Base-by-base conservation (phyloP, 139 green algal genomes). In the Pleodorina starrii region DNA sequence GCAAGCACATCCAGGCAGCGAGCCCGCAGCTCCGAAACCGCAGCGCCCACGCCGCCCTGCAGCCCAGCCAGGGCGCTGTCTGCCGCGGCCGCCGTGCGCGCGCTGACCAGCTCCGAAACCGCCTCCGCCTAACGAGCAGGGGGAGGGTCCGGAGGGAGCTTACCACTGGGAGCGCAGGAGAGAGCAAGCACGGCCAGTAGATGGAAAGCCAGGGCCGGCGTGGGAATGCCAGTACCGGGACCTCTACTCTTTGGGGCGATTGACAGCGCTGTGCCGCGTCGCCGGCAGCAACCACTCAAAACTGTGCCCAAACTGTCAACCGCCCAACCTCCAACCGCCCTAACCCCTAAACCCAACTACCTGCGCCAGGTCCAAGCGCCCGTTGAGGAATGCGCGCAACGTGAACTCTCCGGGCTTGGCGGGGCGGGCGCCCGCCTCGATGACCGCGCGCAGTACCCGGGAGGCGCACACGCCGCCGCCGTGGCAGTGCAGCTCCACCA, bases 401-500 rank as follows among this genome's bases (percentile, higher is more conserved):
- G 98, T 99, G 94, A 99, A 99, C 94, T 99, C 98, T 2, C 98
- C 98, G 1, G 95, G 93, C 46, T 85, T 66, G 29, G 98, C 98
- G 5, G 95, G 92, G 32, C 98, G 91, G 7, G 96, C 96, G 0
- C 98, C 98, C 5, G 91, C 92, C 66, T 94, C 88, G 9, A 99
- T 90, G 74, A 71, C 9, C 68, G 82, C 66, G 35, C 93, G 66
- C 90, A 99, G 89, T 79, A 99, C 96, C 0, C 97, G 83, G 43
- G 87, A 85, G 0, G 93, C 94, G 90, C 94, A 98, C 59, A 99
- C 93, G 29, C 89, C 90, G 42, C 98, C 63, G 17, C 98, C 98
- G 91, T 99, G 98, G 11, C 91, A 95, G 85, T 99, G 98, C 7
- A 99, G 73, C 92, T 99, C 98, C 0, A 99, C 89, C 25, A 99